Conservation (phyloP, 2,329 filamentous ascomycete species). For the Samsoniella hepiali region DNA sequence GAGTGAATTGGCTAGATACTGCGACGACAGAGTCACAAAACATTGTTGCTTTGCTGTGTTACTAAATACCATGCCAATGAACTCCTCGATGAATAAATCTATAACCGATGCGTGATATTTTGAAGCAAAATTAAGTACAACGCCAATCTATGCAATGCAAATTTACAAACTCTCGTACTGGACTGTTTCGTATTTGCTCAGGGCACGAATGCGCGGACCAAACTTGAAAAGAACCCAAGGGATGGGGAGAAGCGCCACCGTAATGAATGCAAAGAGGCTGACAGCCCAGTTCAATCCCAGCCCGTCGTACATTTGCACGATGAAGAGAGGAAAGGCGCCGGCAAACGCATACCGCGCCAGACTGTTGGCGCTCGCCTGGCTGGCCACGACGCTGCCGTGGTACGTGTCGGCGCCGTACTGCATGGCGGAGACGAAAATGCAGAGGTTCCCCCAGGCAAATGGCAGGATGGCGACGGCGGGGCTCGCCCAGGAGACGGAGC, state of each 20-base stretch:
- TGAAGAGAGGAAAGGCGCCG: conserved; percentile 58
- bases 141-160: not conserved
- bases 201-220: conserved; percentile 40
- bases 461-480: conserved; percentile 50
- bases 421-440: conserved; percentile 52
- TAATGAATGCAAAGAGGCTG: conserved; percentile 46
- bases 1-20: no score
- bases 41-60: no score
- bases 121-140: not conserved
- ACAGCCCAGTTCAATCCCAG: conserved; percentile 47
- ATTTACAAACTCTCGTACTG: conserved; percentile 21
- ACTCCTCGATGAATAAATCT: not conserved
- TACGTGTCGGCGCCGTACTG: conserved; percentile 57
- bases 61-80: not conserved
- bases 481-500: conserved; percentile 46
- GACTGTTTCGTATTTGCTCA: conserved; percentile 39
- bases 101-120: not conserved
- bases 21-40: no score
- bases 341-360: conserved; percentile 54
- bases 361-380: conserved; percentile 57
- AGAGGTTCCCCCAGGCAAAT: conserved; percentile 60
- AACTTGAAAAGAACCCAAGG: conserved; percentile 52
- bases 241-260: conserved; percentile 46
- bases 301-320: conserved; percentile 50
- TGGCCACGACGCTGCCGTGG: conserved; percentile 52